Percentiles rank a stretch among this genome's conserved stretches.
Evolutionary conservation across 202 grass and related monocot genomes (phyloP).

Genomic region (Schoenoplectus tabernaemontani): DNA sequence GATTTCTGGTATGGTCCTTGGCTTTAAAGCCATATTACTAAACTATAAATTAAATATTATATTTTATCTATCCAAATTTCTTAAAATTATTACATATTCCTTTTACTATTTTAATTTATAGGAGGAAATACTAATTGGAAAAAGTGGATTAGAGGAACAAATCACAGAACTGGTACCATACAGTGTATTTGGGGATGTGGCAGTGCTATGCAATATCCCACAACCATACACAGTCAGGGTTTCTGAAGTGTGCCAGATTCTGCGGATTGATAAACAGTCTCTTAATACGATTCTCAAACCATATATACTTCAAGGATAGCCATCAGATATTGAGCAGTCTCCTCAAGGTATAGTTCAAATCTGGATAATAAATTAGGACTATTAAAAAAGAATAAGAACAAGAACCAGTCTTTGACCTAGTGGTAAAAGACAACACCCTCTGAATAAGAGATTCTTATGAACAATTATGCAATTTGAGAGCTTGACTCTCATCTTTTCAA

Average conservation of each 20-base stretch:
- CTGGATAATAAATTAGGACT: neutral
- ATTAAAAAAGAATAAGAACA: neutral
- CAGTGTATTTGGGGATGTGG: conserved; percentile 54
- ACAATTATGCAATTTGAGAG: too few relatives aligned
- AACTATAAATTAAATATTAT: neutral
- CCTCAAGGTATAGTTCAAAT: conserved; percentile 36
- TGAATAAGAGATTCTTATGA: too few relatives aligned
- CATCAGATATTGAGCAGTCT: conserved; percentile 69
- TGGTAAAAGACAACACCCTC: too few relatives aligned
- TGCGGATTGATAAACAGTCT: conserved; percentile 85
- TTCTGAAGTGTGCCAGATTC: conserved; percentile 62
- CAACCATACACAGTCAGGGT: conserved; percentile 63
- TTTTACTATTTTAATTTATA: conserved; percentile 11
- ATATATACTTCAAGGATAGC: conserved; percentile 80
- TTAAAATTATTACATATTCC: neutral
- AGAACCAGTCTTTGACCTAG: too few relatives aligned
- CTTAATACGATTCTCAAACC: conserved; percentile 45
- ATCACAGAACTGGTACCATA: conserved; percentile 56
- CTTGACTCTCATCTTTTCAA: too few relatives aligned
- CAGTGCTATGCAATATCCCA: conserved; percentile 61
- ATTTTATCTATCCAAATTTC: neutral
- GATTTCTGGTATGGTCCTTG: conserved; percentile 53
- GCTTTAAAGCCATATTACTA: neutral
- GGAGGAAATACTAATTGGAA: conserved; percentile 45
- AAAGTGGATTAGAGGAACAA: conserved; percentile 42